These are phyloP conservation scores for Talaromyces proteolyticus DNA, from an alignment of 495 filamentous ascomycete species.

Conservation along the genomic window DNA sequence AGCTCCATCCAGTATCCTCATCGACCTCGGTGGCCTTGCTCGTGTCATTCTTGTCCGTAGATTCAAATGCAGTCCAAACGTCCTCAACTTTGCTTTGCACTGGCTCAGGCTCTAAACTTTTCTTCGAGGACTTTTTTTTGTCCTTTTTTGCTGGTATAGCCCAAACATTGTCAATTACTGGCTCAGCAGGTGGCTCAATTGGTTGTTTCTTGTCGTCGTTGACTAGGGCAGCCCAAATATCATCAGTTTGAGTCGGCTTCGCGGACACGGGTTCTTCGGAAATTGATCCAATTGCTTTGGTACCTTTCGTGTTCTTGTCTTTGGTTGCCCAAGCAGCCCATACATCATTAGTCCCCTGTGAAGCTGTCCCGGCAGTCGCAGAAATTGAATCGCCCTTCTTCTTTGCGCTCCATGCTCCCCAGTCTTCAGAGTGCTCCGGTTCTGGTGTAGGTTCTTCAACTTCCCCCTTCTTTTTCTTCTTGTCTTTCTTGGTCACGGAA, in stretches of 20 bases:
- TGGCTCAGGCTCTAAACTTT: conserved; percentile 7
- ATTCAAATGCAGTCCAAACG: conserved; percentile 6
- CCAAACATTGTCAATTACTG: conserved; percentile 24
- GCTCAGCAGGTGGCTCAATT: conserved; percentile 9
- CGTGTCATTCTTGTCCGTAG: conserved; percentile 32
- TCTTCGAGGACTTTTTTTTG: conserved; percentile 4
- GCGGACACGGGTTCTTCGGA: background rate
- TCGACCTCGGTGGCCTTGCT: conserved; percentile 25
- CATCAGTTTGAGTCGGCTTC: conserved; percentile 9
- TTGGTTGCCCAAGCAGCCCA: conserved; percentile 8
- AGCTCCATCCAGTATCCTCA: conserved; percentile 13
- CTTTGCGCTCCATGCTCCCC: conserved; percentile 5
- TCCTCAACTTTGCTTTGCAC: conserved; percentile 1
- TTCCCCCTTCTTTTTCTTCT: conserved; percentile 21
- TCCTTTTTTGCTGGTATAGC: conserved; percentile 23
- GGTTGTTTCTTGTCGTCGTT: conserved; percentile 12
- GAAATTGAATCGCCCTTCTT: conserved; percentile 3
- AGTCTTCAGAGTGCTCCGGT: conserved; percentile 3
- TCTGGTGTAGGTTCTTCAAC: conserved; percentile 9
- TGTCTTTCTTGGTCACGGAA: conserved; percentile 18
- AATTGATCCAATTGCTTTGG: background rate
- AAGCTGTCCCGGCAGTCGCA: background rate
- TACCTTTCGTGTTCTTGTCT: conserved; percentile 4
- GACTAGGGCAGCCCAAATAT: conserved; percentile 10
- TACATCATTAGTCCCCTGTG: conserved; percentile 1